Base-by-base conservation (phyloP, 768 basidiomycete genomes). In the Dioszegia hungarica region DNA sequence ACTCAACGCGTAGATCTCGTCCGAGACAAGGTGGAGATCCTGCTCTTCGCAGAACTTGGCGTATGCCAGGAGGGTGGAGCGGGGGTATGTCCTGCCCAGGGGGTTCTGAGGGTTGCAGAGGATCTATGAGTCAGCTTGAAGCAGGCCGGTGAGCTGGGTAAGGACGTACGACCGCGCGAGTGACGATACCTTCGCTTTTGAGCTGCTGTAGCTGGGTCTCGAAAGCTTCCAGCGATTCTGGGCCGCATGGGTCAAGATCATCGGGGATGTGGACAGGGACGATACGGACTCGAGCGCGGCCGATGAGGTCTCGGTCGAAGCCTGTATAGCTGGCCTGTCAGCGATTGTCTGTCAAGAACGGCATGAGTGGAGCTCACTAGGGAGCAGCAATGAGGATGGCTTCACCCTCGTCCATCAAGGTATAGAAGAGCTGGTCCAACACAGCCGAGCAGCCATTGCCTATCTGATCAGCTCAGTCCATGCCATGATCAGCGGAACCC, bases 1-100 rank as follows among this genome's bases (percentile, higher is more conserved):
- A 52, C 66, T 68, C 59, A 75, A 45, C 15, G 67, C 74, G 62
- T 75, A 75, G n/a, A 75, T 75, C 62, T 75, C 74, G 46, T 75
- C 74, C 11, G 69, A 72, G 8, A 75, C 68, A 27, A 75, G 59
- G 54, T 75, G 74, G 1, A 75, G 61, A 48, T 73, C 70, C 38
- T 64, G 64, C 53, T 73, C 68, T 52, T 75, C 67, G 46, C 72
- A 72, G 55, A 75, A 75, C 29, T 48, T 60, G 38, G 66, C 65
- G 48, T 75, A 75, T 0, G 62, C 70, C 28, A 73, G 56, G 1
- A 75, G 59, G 1, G 74, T 75, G 12, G 60, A 51, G 12, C 74
- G 67, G 14, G 66, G 54, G 37, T 73, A 71, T 36, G 72, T 69
- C 41, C 61, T 39, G 1, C 66, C 66, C 0, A 66, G 54, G 8